A percentile compares a stretch with the other conserved stretches of the same genome.
phyloP scores from a whole-genome alignment of 352 stramenopile species.

The Phytopythium litorale region DNA sequence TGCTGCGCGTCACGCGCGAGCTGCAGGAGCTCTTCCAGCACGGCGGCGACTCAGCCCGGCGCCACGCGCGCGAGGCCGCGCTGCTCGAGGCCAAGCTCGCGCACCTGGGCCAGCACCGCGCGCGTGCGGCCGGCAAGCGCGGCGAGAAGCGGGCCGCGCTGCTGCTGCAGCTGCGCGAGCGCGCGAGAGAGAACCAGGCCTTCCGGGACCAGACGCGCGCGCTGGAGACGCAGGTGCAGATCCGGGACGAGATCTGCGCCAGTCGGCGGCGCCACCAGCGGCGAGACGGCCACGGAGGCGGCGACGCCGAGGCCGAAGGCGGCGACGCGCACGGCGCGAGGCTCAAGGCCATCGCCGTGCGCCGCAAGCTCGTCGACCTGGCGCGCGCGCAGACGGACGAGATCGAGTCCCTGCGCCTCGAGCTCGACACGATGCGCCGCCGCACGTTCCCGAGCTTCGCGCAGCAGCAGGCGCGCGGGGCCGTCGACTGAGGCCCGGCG shows the following conservation, averaged over 20 bases:
- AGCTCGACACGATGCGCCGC: conserved; percentile 89
- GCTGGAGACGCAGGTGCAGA: conserved; percentile 80
- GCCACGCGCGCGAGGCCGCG: conserved; percentile 69
- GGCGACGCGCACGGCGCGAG: neutral
- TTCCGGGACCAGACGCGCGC: conserved; percentile 76
- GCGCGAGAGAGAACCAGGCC: conserved; percentile 73
- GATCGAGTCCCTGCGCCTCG: conserved; percentile 85
- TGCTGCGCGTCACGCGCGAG: conserved; percentile 92
- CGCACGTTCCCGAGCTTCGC: conserved; percentile 93
- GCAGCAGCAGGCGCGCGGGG: conserved; percentile 35
- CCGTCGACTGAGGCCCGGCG: conserved; percentile 18
- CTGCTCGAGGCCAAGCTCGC: conserved; percentile 73
- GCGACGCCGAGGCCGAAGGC: neutral
- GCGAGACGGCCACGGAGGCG: neutral
- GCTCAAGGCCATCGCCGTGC: conserved; percentile 87
- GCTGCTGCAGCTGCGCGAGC: conserved; percentile 57
- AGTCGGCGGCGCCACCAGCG: conserved; percentile 43
- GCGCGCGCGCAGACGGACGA: conserved; percentile 88
- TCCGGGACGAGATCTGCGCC: conserved; percentile 84
- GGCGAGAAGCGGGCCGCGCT: conserved; percentile 44
- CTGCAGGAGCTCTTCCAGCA: conserved; percentile 87
- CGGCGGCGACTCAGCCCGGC: conserved; percentile 72
- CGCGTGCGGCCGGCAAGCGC: conserved; percentile 63
- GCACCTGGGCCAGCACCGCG: conserved; percentile 59
- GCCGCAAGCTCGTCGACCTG: conserved; percentile 88